phyloP scores from a whole-genome alignment of 2,329 filamentous ascomycete species.

The Clathrospora elynae region DNA sequence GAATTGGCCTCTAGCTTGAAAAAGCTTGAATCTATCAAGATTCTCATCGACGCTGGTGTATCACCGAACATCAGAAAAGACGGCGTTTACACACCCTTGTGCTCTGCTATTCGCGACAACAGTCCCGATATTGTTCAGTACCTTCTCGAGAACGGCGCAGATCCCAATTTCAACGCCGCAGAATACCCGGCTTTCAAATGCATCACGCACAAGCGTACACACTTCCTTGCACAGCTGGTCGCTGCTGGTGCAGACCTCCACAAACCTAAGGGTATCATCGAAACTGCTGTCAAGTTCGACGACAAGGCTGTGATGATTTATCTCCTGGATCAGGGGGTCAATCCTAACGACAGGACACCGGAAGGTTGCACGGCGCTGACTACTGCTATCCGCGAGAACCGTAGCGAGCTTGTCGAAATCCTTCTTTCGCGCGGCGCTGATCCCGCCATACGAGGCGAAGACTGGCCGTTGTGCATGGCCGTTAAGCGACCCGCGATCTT shows the following conservation, averaged over 20 bases:
- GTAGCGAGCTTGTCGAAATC: slow-evolving; percentile 63
- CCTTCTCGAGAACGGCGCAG: slow-evolving; percentile 59
- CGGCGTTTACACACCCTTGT: slow-evolving; percentile 69
- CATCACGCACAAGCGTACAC: slow-evolving; percentile 66
- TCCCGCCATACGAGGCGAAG: slow-evolving; percentile 66
- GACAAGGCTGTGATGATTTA: slow-evolving; percentile 65
- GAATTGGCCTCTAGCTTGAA: slow-evolving; percentile 68
- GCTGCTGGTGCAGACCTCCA: slow-evolving; percentile 65
- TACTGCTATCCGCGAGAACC: slow-evolving; percentile 67
- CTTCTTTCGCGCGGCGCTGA: slow-evolving; percentile 65
- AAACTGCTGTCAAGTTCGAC: slow-evolving; percentile 66
- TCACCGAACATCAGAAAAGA: slow-evolving; percentile 67
- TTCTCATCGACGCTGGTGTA: slow-evolving; percentile 64
- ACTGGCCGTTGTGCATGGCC: slow-evolving; percentile 74
- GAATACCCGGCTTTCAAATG: slow-evolving; percentile 73
- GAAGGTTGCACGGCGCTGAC: slow-evolving; percentile 67
- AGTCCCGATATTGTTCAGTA: slow-evolving; percentile 65
- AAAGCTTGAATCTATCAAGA: slow-evolving; percentile 64
- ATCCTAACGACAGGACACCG: slow-evolving; percentile 63
- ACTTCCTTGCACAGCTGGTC: slow-evolving; percentile 62
- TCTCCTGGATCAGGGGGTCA: slow-evolving; percentile 65
- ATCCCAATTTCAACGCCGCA: slow-evolving; percentile 61
- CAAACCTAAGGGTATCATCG: slow-evolving; percentile 67
- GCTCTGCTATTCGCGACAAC: slow-evolving; percentile 71
- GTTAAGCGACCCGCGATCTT: slow-evolving; percentile 66